Evolutionary conservation across 2,329 filamentous ascomycete species (phyloP).

Genomic region (Aspergillus fijiensis): DNA sequence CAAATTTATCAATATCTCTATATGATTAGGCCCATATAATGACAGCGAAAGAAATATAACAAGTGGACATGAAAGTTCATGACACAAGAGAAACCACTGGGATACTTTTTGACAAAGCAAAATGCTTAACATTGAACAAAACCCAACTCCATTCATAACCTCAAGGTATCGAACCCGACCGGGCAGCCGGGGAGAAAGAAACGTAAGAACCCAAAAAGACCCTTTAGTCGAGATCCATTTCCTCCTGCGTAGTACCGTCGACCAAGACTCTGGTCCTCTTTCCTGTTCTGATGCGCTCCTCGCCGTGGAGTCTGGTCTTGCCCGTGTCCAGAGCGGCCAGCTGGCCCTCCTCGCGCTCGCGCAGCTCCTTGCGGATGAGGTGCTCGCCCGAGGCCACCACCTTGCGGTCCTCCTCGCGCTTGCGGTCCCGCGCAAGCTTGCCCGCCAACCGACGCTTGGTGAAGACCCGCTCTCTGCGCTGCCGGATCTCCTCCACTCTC

Average conservation of each 20-base stretch:
- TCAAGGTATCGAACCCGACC: slow-evolving; percentile 17
- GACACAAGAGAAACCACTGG: slow-evolving; percentile 4
- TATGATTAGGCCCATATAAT: slow-evolving; percentile 4
- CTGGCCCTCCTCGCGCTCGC: slow-evolving; percentile 55
- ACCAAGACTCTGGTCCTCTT: slow-evolving; percentile 47
- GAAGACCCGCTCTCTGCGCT: slow-evolving; percentile 81
- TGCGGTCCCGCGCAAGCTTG: slow-evolving; percentile 69
- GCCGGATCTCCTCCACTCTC: slow-evolving; percentile 80
- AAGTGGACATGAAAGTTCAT: slow-evolving; percentile 11
- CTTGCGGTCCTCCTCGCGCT: slow-evolving; percentile 77
- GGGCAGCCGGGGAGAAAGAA: slow-evolving; percentile 5
- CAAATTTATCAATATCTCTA: neutral
- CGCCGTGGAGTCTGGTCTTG: slow-evolving; percentile 42
- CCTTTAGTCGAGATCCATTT: slow-evolving; percentile 49
- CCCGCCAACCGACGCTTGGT: slow-evolving; percentile 93
- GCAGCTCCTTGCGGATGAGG: slow-evolving; percentile 71
- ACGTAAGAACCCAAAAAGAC: slow-evolving; percentile 15
- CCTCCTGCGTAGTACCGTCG: slow-evolving; percentile 46
- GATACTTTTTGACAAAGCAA: slow-evolving; percentile 10
- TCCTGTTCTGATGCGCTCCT: slow-evolving; percentile 44
- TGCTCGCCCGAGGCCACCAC: slow-evolving; percentile 91
- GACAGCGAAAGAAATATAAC: slow-evolving; percentile 3
- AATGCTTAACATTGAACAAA: slow-evolving; percentile 14
- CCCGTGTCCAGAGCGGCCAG: slow-evolving; percentile 35
- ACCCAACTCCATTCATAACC: slow-evolving; percentile 26